Conservation (phyloP, 208 protist genomes). For the Trypanosoma caninum region DNA sequence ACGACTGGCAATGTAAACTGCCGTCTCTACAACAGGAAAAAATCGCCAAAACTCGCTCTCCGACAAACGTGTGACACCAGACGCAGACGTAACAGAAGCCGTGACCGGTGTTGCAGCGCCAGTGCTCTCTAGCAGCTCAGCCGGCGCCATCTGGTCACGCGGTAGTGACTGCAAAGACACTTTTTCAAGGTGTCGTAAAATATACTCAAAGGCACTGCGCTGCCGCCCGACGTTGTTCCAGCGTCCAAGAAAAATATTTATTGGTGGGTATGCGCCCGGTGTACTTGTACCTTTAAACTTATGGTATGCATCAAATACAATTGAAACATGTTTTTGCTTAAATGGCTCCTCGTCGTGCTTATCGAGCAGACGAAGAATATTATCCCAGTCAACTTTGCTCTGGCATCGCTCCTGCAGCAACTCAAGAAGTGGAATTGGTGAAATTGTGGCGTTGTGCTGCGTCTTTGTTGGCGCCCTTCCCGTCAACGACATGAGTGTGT, state of each 20-base stretch:
- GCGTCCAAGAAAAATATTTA: slow-evolving; percentile 72
- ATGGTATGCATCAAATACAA: slow-evolving; percentile 86
- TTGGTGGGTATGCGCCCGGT: slow-evolving; percentile 57
- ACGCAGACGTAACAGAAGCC: slow-evolving; percentile 6
- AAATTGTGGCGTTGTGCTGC: slow-evolving; percentile 53
- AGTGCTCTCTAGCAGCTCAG: slow-evolving; percentile 41
- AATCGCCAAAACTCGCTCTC: slow-evolving; percentile 80
- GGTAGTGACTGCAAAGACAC: slow-evolving; percentile 60
- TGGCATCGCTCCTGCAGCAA: slow-evolving; percentile 43
- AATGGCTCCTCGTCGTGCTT: slow-evolving; percentile 58
- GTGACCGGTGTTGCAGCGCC: neutral
- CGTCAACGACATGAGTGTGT: slow-evolving; percentile 59
- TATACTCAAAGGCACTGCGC: slow-evolving; percentile 73
- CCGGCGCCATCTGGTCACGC: slow-evolving; percentile 38
- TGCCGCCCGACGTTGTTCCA: slow-evolving; percentile 79
- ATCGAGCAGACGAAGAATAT: slow-evolving; percentile 74
- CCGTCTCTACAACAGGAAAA: slow-evolving; percentile 76
- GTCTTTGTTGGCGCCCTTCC: slow-evolving; percentile 62
- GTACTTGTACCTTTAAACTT: slow-evolving; percentile 55
- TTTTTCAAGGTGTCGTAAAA: slow-evolving; percentile 78
- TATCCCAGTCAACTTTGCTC: slow-evolving; percentile 69
- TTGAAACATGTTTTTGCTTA: slow-evolving; percentile 66
- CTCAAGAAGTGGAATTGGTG: slow-evolving; percentile 70
- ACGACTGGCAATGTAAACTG: slow-evolving; percentile 75
- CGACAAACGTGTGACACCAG: slow-evolving; percentile 18